A percentile compares a stretch with the other conserved stretches of the same genome.
These are phyloP conservation scores for Byssoonygena ceratinophila DNA, from an alignment of 2,329 filamentous ascomycete species.

Conservation along the genomic window DNA sequence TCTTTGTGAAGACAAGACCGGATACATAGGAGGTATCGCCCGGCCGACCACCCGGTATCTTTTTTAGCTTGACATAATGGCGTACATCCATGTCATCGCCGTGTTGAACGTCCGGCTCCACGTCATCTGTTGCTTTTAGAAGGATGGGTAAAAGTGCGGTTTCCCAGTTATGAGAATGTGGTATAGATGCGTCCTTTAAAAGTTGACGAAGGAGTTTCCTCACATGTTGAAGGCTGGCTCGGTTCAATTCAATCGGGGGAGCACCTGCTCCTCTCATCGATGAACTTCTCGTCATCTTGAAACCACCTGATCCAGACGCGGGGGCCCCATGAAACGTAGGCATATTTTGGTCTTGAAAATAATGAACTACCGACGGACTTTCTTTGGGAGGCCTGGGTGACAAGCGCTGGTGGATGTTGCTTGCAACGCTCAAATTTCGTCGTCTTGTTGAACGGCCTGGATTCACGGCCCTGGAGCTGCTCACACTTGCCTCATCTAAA, in stretches of 20 bases:
- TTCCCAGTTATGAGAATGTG: slow-evolving; percentile 70
- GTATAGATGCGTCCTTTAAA: slow-evolving; percentile 62
- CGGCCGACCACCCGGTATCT: slow-evolving; percentile 80
- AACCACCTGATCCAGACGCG: slow-evolving; percentile 31
- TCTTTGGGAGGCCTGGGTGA: slow-evolving; percentile 60
- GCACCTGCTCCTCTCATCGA: slow-evolving; percentile 67
- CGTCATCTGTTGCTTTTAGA: slow-evolving; percentile 82
- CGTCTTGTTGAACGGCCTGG: slow-evolving; percentile 55
- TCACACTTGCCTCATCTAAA: slow-evolving; percentile 53
- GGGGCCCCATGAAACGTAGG: slow-evolving; percentile 40
- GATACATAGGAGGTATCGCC: slow-evolving; percentile 94
- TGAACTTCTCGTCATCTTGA: slow-evolving; percentile 61
- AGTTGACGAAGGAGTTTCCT: slow-evolving; percentile 74
- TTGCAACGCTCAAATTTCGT: slow-evolving; percentile 75
- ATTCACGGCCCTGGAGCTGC: slow-evolving; percentile 48
- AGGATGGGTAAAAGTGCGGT: slow-evolving; percentile 83
- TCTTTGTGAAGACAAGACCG: slow-evolving; percentile 94
- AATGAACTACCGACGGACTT: slow-evolving; percentile 36
- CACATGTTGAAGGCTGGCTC: slow-evolving; percentile 79
- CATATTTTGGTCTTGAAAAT: slow-evolving; percentile 25
- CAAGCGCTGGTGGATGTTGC: slow-evolving; percentile 56
- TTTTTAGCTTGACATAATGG: slow-evolving; percentile 95
- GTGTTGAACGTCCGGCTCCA: slow-evolving; percentile 78
- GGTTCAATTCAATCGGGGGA: slow-evolving; percentile 73
- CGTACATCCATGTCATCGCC: slow-evolving; percentile 95